Evolutionary conservation across 352 stramenopile genomes (phyloP), one percentile per base, ranked within the genome.

Genomic region (Paralagenidium karlingii): DNA sequence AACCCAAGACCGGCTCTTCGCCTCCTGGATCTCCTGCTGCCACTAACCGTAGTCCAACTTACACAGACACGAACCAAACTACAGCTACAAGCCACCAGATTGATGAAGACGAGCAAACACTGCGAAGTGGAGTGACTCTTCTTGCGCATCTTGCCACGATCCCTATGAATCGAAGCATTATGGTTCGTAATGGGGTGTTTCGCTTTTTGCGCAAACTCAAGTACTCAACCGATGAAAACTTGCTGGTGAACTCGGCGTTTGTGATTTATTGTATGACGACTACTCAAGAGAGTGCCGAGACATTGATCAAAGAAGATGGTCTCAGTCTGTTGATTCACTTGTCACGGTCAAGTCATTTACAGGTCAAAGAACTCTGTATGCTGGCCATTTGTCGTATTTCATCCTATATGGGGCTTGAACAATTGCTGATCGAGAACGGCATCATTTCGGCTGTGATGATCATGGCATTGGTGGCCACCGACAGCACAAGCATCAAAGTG

Each of bases 251-350:
- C 49, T 82, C 56, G 24, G 64, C 67, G 22, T 81, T 66, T 31
- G 64, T 88, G 24, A 70, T 75, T 29, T 85, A 80, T 28, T 59
- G 60, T 11, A 50, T 88, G 12, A 81, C 68, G 0, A 53, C 68
- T 2, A 77, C 75, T 0, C 58, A 81, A 13, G 69, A 86, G 36
- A 71, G 71, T 0, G 79, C 68, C 22, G 71, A 88, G 44, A 61
- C 73, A 30, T 60, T 88, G 15, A 54, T 81, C n/a, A 73, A 71
- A n/a, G 75, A 82, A 24, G 48, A 63, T 8, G 70, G 67, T 2
- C 74, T 88, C 7, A 67, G 80, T 29, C 64, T 82, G 21, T 44
- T 86, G 15, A 84, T 86, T 37, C 49, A 74, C n/a, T 49, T 88
- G 3, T 63, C 67, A 10, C 68, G 71, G 21, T 59, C 49, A 8